These are phyloP conservation scores for Lathyrus sativus DNA, from an alignment of 306 rosid genomes.

Conservation along the genomic window DNA sequence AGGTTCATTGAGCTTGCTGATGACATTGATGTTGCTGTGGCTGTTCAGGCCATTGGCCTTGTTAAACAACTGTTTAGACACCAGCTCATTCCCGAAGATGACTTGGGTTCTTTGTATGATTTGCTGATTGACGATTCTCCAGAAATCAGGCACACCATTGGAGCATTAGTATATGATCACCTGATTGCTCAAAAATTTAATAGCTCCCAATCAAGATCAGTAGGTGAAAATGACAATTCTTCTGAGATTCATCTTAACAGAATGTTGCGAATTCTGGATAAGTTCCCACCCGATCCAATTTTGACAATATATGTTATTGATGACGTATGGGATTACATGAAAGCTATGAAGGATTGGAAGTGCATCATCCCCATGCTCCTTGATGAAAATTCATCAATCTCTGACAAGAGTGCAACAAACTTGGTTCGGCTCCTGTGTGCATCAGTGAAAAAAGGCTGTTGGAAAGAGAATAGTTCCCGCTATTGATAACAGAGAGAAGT, in stretches of 20 bases:
- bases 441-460: too few species aligned
- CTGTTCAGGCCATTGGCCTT: constrained; percentile 92
- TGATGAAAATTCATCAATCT: constrained; percentile 66
- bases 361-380: constrained; percentile 93
- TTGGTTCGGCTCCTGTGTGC: constrained; percentile 91
- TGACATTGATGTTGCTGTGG: constrained; percentile 88
- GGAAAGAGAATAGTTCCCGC: too few species aligned
- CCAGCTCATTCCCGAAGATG: constrained; percentile 93
- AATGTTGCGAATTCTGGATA: too few species aligned
- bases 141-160: constrained; percentile 95
- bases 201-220: constrained; percentile 67
- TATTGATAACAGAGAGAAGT: too few species aligned
- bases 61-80: constrained; percentile 90
- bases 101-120: constrained; percentile 92
- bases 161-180: constrained; percentile 92
- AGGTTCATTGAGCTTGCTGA: constrained; percentile 98
- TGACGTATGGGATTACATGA: too few species aligned
- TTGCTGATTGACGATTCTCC: constrained; percentile 88
- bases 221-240: constrained; percentile 67
- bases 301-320: too few species aligned
- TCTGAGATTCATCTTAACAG: too few species aligned
- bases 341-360: too few species aligned
- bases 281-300: too few species aligned
- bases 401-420: constrained; percentile 89
- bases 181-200: constrained; percentile 87